phyloP scores from a whole-genome alignment of 495 filamentous ascomycete species.

The Neurospora terricola region DNA sequence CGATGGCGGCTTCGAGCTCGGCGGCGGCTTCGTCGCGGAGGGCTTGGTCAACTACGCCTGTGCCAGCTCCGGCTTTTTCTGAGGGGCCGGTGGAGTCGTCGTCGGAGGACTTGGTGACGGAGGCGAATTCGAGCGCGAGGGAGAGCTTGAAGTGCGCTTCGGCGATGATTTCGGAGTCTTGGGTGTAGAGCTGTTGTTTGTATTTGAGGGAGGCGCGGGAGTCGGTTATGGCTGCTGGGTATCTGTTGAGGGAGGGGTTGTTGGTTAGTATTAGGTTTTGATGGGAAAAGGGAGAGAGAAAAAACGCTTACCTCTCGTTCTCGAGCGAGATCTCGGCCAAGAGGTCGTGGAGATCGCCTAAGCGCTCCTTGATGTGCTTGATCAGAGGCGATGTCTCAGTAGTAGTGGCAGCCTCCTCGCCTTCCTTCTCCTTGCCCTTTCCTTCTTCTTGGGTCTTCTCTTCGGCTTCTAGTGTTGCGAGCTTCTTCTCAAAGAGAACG shows the following conservation, averaged over 20 bases:
- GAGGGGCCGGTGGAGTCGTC: constrained; percentile 27
- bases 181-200: constrained; percentile 63
- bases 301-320: constrained; percentile 54
- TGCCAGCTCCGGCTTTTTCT: constrained; percentile 23
- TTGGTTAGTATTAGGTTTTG: background rate
- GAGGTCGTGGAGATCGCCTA: constrained; percentile 85
- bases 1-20: constrained; percentile 76
- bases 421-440: constrained; percentile 42
- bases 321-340: constrained; percentile 91
- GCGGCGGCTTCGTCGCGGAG: constrained; percentile 65
- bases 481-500: constrained; percentile 54
- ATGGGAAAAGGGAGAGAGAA: background rate
- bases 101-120: constrained; percentile 54
- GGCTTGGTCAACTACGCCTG: constrained; percentile 47
- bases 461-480: constrained; percentile 28
- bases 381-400: constrained; percentile 35
- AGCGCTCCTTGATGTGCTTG: constrained; percentile 63
- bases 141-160: constrained; percentile 96
- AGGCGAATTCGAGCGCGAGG: constrained; percentile 87
- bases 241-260: constrained; percentile 31
- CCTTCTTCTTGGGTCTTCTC: constrained; percentile 31
- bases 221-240: constrained; percentile 71
- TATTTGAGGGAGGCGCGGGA: constrained; percentile 62
- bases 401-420: background rate
- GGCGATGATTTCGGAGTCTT: constrained; percentile 71